A percentile compares a stretch with the other conserved stretches of the same genome.
phyloP scores from a whole-genome alignment of 169 alveolate species.

The Plasmodium cynomolgi region DNA sequence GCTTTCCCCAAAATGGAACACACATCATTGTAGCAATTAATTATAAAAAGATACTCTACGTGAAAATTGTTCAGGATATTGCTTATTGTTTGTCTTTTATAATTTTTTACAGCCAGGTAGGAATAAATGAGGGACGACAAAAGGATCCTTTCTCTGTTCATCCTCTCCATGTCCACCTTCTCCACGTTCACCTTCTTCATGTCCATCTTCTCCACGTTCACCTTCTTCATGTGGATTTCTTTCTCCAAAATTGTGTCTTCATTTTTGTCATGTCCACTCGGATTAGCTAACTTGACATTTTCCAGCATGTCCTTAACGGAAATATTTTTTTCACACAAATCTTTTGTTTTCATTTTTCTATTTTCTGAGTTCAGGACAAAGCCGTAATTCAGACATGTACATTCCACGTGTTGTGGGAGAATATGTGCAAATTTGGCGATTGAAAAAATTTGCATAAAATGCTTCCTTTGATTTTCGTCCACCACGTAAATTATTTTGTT shows the following conservation, averaged over 20 bases:
- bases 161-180: neutral
- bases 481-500: conserved; percentile 79
- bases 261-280: neutral
- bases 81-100: conserved; percentile 29
- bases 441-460: conserved; percentile 78
- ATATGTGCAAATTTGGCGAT: conserved; percentile 31
- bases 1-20: neutral
- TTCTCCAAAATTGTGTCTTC: neutral
- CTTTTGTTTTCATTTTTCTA: conserved; percentile 59
- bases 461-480: conserved; percentile 79
- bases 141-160: conserved; percentile 1
- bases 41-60: conserved; percentile 25
- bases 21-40: conserved; percentile 15
- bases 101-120: conserved; percentile 50
- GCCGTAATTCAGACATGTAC: conserved; percentile 57
- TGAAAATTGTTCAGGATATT: conserved; percentile 3
- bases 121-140: conserved; percentile 51
- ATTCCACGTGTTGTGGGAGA: neutral
- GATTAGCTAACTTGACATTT: neutral
- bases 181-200: neutral
- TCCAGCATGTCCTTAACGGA: conserved; percentile 31
- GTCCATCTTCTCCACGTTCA: neutral
- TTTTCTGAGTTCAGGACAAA: conserved; percentile 52
- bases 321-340: conserved; percentile 17
- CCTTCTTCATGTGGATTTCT: neutral